phyloP scores from a whole-genome alignment of 2,329 filamentous ascomycete species.

The Aspergillus sp. region DNA sequence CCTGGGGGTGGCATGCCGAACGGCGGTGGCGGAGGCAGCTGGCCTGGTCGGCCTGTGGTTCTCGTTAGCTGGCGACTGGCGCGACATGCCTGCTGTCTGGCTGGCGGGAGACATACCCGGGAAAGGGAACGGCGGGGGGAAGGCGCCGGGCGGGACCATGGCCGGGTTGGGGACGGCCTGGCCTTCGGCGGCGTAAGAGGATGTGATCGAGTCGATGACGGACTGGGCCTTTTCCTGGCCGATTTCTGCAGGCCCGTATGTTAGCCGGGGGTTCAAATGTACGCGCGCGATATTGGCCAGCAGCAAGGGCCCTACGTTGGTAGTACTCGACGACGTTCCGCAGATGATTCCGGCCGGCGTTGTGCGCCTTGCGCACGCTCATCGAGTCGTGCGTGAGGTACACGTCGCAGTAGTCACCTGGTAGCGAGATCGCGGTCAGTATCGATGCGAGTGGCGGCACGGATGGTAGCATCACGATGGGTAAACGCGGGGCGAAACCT shows the following conservation, averaged over 20 bases:
- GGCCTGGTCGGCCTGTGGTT: constrained; percentile 32
- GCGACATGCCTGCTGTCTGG: background rate
- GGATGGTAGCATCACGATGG: background rate
- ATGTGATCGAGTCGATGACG: constrained; percentile 97
- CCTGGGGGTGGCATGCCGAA: constrained; percentile 53
- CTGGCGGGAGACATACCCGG: constrained; percentile 51
- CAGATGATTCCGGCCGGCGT: constrained; percentile 91
- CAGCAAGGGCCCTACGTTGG: constrained; percentile 62
- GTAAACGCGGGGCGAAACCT: constrained; percentile 36
- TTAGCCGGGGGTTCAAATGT: background rate
- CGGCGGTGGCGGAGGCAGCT: constrained; percentile 57
- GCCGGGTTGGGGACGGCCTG: constrained; percentile 84
- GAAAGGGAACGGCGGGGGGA: constrained; percentile 61
- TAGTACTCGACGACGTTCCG: constrained; percentile 99
- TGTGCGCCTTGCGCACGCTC: constrained; percentile 99
- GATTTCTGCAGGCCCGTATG: constrained; percentile 72
- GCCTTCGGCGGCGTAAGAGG: constrained; percentile 90
- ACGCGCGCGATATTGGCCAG: background rate
- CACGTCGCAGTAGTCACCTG: constrained; percentile 97
- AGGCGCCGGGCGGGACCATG: constrained; percentile 60
- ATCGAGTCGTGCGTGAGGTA: constrained; percentile 99
- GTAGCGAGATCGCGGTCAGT: constrained; percentile 8
- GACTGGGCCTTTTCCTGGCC: constrained; percentile 98
- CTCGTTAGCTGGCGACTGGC: constrained; percentile 1
- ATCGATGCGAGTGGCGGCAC: background rate